Conservation (phyloP, 148 eudicot species). For the Amaranthus hypochondriacus region DNA sequence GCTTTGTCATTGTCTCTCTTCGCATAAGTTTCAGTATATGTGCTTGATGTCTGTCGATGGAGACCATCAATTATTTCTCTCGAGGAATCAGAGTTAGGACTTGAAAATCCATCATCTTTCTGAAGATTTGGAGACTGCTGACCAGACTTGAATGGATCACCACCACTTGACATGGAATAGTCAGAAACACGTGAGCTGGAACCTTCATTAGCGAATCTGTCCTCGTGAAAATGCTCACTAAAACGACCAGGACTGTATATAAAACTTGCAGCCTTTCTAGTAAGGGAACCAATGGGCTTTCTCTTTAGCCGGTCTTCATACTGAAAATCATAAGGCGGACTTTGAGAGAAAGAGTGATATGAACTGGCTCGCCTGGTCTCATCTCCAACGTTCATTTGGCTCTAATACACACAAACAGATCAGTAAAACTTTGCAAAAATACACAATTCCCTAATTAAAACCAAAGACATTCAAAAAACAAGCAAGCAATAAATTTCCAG, state of each 20-base stretch:
- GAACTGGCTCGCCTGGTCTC: conserved; percentile 92
- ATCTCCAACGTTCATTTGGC: conserved; percentile 43
- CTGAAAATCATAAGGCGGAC: conserved; percentile 93
- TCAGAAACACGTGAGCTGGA: conserved; percentile 63
- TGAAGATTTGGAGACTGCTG: conserved; percentile 57
- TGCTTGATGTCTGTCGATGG: conserved; percentile 24
- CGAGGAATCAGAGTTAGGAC: conserved; percentile 49
- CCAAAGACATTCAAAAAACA: background rate
- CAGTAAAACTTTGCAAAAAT: conserved; percentile 1
- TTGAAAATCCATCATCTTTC: conserved; percentile 46
- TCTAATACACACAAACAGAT: conserved; percentile 35
- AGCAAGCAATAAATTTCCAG: background rate
- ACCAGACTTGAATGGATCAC: conserved; percentile 60
- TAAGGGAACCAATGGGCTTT: conserved; percentile 53
- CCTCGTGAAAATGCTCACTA: conserved; percentile 57
- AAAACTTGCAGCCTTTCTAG: conserved; percentile 61
- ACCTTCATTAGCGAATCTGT: conserved; percentile 60
- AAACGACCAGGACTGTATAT: conserved; percentile 68
- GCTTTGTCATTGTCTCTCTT: conserved; percentile 33
- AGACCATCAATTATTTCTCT: conserved; percentile 30
- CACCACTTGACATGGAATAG: conserved; percentile 63
- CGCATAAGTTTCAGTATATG: conserved; percentile 28
- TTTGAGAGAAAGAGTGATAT: conserved; percentile 92
- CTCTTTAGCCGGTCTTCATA: conserved; percentile 87
- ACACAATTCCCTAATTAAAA: background rate